These are phyloP conservation scores for Sporothrix protearum DNA, from an alignment of 2,329 filamentous ascomycete species.

Conservation along the genomic window DNA sequence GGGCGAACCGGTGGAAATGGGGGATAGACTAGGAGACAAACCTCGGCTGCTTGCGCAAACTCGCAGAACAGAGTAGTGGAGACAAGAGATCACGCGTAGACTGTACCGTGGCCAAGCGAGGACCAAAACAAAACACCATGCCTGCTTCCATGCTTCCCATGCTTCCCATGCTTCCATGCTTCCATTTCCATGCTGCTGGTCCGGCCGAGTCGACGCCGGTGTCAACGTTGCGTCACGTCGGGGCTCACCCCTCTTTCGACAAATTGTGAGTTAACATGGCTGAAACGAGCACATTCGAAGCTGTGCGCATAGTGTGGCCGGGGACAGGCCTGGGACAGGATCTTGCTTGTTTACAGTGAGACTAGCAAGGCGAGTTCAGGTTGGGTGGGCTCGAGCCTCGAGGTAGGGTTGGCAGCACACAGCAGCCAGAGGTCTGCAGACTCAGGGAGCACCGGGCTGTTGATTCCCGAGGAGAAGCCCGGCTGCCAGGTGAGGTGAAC, in stretches of 20 bases:
- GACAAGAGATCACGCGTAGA: not conserved
- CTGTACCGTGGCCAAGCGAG: not conserved
- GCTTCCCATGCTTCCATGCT: too few species aligned
- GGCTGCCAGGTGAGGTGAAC: not conserved
- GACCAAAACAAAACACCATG: not conserved
- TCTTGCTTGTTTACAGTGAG: not conserved
- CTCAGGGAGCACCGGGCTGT: not conserved
- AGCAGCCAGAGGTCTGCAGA: not conserved
- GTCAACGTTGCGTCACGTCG: constrained; percentile 18
- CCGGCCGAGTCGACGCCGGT: constrained; percentile 17
- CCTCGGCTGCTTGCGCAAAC: not conserved
- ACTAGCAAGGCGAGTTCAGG: not conserved
- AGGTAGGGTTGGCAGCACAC: not conserved
- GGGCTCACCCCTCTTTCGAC: not conserved
- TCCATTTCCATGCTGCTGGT: not conserved
- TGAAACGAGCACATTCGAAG: not conserved
- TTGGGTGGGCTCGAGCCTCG: too few species aligned
- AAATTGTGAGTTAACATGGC: not conserved
- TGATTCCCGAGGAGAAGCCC: not conserved
- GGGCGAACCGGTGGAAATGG: not conserved
- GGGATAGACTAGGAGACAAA: not conserved
- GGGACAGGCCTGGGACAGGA: not conserved
- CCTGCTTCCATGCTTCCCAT: not conserved
- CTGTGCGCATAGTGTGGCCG: not conserved
- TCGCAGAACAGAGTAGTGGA: not conserved